These are phyloP conservation scores for Davidsoniella virescens DNA, from an alignment of 2,329 filamentous ascomycete genomes.

Conservation along the genomic window DNA sequence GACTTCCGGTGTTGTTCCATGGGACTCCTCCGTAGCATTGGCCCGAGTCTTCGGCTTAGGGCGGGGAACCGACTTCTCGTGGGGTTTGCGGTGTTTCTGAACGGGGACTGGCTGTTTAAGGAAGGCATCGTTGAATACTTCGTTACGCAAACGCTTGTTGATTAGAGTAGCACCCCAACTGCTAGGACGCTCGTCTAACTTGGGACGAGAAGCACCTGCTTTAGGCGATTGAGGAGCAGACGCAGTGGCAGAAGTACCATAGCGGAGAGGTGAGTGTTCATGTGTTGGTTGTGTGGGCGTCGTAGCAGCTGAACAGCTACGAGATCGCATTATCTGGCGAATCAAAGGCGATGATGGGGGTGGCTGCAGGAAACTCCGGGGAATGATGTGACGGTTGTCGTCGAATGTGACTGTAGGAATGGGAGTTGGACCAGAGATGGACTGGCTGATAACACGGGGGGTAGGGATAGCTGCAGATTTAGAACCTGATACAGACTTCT, in stretches of 20 bases:
- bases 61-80: slow-evolving; percentile 48
- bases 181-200: slow-evolving; percentile 39
- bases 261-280: not conserved
- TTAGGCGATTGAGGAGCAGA: slow-evolving; percentile 11
- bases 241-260: slow-evolving; percentile 2
- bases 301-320: slow-evolving; percentile 10
- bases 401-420: slow-evolving; percentile 86
- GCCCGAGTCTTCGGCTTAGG: slow-evolving; percentile 19
- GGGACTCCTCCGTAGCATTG: slow-evolving; percentile 4
- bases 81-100: slow-evolving; percentile 58
- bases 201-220: slow-evolving; percentile 25
- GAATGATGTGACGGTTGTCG: slow-evolving; percentile 87
- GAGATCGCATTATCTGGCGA: slow-evolving; percentile 11
- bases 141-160: slow-evolving; percentile 73
- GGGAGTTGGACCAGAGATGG: slow-evolving; percentile 46
- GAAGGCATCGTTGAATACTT: slow-evolving; percentile 86
- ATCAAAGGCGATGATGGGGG: slow-evolving; percentile 11
- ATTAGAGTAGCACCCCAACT: slow-evolving; percentile 87
- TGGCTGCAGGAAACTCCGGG: slow-evolving; percentile 61
- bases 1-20: slow-evolving; percentile 4
- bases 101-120: slow-evolving; percentile 67
- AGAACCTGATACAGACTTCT: slow-evolving; percentile 12
- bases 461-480: not conserved
- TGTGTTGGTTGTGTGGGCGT: slow-evolving; percentile 1
- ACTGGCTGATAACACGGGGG: slow-evolving; percentile 48